Conservation (phyloP, 371 early-diverging fungal genomes). For the Syncephalastrum sp. region DNA sequence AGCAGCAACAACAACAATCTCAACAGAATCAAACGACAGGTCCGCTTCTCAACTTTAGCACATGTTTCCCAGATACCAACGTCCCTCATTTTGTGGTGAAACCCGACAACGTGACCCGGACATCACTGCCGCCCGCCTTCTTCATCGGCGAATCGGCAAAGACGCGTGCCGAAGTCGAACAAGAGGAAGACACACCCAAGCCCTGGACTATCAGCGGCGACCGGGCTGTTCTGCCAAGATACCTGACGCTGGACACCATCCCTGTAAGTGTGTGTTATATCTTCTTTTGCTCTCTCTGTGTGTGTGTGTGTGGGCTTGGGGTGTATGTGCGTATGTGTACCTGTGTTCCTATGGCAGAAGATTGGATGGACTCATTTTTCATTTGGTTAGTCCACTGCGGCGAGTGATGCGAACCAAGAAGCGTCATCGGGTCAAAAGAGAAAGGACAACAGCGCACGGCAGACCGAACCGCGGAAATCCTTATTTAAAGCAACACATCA, state of each 20-base stretch:
- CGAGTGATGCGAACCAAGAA: not conserved
- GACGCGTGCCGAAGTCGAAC: not conserved
- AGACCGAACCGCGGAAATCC: too few relatives aligned
- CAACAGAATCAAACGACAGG: slow-evolving; percentile 12
- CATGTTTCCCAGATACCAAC: slow-evolving; percentile 25
- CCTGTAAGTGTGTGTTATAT: not conserved
- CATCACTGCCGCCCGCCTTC: slow-evolving; percentile 7
- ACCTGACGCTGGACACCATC: slow-evolving; percentile 14
- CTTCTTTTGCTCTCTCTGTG: too few relatives aligned
- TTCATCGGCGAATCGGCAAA: slow-evolving; percentile 7
- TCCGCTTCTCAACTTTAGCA: slow-evolving; percentile 15
- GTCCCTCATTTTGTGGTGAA: slow-evolving; percentile 21
- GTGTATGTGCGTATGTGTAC: too few relatives aligned
- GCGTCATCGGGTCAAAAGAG: not conserved
- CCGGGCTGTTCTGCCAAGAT: slow-evolving; percentile 19
- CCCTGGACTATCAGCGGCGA: slow-evolving; percentile 9
- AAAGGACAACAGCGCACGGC: slow-evolving; percentile 4
- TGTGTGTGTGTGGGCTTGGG: too few relatives aligned
- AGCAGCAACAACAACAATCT: slow-evolving; percentile 27
- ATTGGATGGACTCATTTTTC: not conserved
- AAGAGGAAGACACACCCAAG: not conserved
- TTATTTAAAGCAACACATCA: slow-evolving; percentile 8
- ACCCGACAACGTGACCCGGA: slow-evolving; percentile 13
- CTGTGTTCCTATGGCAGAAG: not conserved
- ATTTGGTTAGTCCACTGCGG: not conserved